Base-by-base conservation (phyloP, 2,329 filamentous ascomycete species). In the Penicillium sp. region DNA sequence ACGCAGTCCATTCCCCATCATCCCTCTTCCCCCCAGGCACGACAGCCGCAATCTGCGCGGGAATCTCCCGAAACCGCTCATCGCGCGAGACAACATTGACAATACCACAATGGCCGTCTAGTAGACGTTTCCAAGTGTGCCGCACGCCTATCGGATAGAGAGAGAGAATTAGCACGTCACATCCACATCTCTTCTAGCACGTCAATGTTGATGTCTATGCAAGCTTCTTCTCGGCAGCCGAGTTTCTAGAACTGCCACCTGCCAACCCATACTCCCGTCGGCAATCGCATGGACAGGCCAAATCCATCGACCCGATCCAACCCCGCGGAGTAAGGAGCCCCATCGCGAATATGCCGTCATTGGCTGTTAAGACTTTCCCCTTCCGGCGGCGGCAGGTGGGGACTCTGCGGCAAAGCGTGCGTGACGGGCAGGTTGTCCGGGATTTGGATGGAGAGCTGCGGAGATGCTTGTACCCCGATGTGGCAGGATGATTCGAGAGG, bases 1-100 rank as follows among this genome's bases (percentile, higher is more conserved):
- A 75, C 11, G 76, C 73, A 35, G 58, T 75, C 79, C 79, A 82
- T 4, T 71, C 68, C 11, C 80, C 79, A 66, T 75, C 68, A 55
- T 79, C 71, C 57, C 78, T 71, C 57, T 71, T 73, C 5, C 85
- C 86, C 22, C 76, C 75, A 1, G 94, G 92, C 0, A 99, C 90
- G 17, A 95, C 73, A 1, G 90, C 95, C 45, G 93, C 94, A 54
- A 98, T 87, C 55, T 88, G 91, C 74, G 91, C 95, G 12, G 94
- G 92, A 43, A 97, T 81, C 45, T 87, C 85, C 8, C 81, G 82
- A 83, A 93, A 96, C 65, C 80, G 75, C 63, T 81, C 63, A 78
- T 87, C 85, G 54, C 86, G 82, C 59, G 85, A 75, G 58, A 83
- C 84, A 54, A 95, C 84, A 67, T 90, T 94, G 59, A 88, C 83